phyloP scores from a whole-genome alignment of 2,329 filamentous ascomycete species.

The Aureobasidium zeae region DNA sequence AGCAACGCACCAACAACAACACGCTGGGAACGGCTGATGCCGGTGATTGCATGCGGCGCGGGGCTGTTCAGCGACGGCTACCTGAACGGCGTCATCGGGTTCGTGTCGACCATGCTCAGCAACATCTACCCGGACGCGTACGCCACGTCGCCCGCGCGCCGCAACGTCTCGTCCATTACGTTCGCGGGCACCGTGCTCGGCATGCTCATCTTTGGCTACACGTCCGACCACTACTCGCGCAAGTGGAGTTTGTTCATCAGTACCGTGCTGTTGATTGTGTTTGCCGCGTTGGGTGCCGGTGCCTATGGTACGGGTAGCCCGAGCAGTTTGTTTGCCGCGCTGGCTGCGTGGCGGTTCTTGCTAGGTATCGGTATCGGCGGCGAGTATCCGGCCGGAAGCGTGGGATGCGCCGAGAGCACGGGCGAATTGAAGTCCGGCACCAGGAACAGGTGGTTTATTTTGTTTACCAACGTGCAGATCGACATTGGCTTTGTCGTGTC shows the following conservation, averaged over 20 bases:
- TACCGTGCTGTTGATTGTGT: slow-evolving; percentile 74
- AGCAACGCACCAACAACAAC: too few relatives aligned
- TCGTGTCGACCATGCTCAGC: slow-evolving; percentile 67
- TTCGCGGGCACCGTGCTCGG: slow-evolving; percentile 74
- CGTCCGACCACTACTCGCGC: slow-evolving; percentile 75
- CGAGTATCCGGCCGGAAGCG: slow-evolving; percentile 74
- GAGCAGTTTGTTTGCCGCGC: slow-evolving; percentile 63
- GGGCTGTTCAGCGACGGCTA: slow-evolving; percentile 90
- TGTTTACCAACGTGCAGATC: slow-evolving; percentile 84
- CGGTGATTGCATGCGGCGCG: slow-evolving; percentile 79
- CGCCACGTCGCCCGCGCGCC: slow-evolving; percentile 54
- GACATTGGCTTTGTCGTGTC: slow-evolving; percentile 76
- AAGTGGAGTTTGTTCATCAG: slow-evolving; percentile 73
- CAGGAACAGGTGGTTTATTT: slow-evolving; percentile 70
- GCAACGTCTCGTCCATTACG: slow-evolving; percentile 70
- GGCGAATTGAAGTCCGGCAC: slow-evolving; percentile 72
- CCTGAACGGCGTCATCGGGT: slow-evolving; percentile 84
- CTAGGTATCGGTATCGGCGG: slow-evolving; percentile 45
- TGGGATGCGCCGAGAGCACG: slow-evolving; percentile 74
- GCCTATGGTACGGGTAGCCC: slow-evolving; percentile 64
- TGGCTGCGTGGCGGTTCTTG: slow-evolving; percentile 80
- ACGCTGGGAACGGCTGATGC: slow-evolving; percentile 49
- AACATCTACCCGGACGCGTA: slow-evolving; percentile 63
- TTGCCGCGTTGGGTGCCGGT: slow-evolving; percentile 68
- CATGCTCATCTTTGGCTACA: slow-evolving; percentile 70